Conservation (phyloP, 2,329 filamentous ascomycete genomes). For the Pseudocercospora vitis region DNA sequence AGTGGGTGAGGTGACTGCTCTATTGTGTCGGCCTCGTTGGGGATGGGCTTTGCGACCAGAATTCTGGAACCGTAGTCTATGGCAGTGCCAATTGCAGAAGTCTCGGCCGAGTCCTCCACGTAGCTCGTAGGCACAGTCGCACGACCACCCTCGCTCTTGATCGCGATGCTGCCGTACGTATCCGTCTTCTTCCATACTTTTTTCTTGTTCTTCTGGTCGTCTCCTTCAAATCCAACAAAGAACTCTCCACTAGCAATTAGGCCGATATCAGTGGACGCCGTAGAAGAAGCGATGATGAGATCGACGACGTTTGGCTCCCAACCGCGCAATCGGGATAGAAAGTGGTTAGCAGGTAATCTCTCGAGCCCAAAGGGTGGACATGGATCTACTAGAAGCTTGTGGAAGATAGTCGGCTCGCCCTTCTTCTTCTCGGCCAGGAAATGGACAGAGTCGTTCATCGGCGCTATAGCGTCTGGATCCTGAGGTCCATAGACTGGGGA, state of each 20-base stretch:
- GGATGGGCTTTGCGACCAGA: conserved; percentile 29
- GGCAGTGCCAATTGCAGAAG: conserved; percentile 73
- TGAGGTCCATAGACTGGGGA: conserved; percentile 51
- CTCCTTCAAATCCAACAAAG: conserved; percentile 64
- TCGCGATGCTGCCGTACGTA: conserved; percentile 37
- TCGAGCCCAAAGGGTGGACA: conserved; percentile 63
- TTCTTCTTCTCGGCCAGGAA: conserved; percentile 71
- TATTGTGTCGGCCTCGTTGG: conserved; percentile 64
- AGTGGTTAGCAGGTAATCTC: conserved; percentile 69
- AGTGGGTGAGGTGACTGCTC: conserved; percentile 76
- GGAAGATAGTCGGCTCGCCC: conserved; percentile 64
- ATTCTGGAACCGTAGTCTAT: conserved; percentile 62
- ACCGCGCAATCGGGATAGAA: conserved; percentile 71
- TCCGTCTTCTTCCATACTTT: conserved; percentile 4
- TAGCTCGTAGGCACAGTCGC: conserved; percentile 68
- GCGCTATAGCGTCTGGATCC: conserved; percentile 20
- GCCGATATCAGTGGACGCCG: conserved; percentile 74
- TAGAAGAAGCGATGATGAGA: conserved; percentile 77
- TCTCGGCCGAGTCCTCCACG: conserved; percentile 66
- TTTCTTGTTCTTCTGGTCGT: background rate
- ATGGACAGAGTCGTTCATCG: conserved; percentile 63
- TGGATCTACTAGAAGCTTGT: conserved; percentile 68
- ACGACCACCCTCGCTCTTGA: conserved; percentile 70
- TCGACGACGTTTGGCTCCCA: conserved; percentile 81
- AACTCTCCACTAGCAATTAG: conserved; percentile 61